Conservation (phyloP, 495 filamentous ascomycete species). For the Penicillium ochrochloron region DNA sequence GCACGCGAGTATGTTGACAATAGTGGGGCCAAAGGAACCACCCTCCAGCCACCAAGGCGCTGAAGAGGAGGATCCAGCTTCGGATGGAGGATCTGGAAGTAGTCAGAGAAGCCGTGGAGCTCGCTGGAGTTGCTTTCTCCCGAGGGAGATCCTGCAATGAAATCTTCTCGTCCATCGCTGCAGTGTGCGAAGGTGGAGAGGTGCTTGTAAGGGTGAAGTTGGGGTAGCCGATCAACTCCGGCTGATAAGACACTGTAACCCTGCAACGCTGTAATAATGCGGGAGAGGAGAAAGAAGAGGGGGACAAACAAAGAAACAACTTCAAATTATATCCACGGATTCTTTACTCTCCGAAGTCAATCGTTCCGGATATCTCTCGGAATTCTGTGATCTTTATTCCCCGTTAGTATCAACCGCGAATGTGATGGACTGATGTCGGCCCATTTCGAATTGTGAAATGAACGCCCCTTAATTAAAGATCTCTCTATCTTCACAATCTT, state of each 20-base stretch:
- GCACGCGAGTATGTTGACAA: conserved; percentile 19
- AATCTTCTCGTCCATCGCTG: conserved; percentile 13
- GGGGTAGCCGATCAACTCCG: neutral
- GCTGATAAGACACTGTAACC: neutral
- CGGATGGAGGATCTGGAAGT: conserved; percentile 6
- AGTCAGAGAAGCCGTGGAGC: neutral
- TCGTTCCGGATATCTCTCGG: neutral
- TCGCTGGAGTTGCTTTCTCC: neutral
- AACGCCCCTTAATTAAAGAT: too few species aligned
- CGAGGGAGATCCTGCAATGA: neutral
- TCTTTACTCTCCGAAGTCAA: neutral
- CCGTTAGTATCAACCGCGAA: neutral
- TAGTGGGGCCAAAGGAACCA: conserved; percentile 26
- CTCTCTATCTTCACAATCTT: too few species aligned
- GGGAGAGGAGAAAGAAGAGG: neutral
- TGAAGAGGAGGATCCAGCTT: conserved; percentile 21
- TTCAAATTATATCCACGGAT: neutral
- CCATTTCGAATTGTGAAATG: too few species aligned
- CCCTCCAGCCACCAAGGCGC: conserved; percentile 14
- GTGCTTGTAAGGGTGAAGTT: neutral
- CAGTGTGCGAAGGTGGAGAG: neutral
- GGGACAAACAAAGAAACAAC: neutral
- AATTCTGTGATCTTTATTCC: neutral
- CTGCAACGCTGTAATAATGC: neutral
- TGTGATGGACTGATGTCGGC: too few species aligned